Percentiles rank a stretch among this genome's conserved stretches.
phyloP scores from a whole-genome alignment of 2,329 filamentous ascomycete species.

The Fusarium tupiense region DNA sequence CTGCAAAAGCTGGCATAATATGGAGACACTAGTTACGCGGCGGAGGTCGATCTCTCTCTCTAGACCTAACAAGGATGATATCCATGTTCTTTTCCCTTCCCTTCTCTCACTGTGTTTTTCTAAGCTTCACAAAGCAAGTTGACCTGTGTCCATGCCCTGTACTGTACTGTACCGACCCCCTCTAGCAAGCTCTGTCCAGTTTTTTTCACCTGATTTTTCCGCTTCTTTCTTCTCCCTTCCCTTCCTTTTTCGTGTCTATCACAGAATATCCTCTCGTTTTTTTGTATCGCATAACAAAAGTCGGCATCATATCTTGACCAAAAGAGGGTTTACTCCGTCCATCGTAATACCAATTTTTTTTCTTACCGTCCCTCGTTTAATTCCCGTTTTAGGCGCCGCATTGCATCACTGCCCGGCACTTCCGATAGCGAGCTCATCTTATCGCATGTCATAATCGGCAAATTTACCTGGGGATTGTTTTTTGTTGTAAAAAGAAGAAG shows the following conservation, averaged over 20 bases:
- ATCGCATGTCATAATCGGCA: constrained; percentile 20
- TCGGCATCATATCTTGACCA: neutral
- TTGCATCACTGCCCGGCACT: constrained; percentile 30
- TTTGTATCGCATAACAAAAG: neutral
- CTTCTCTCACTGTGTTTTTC: constrained; percentile 2
- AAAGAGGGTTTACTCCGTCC: constrained; percentile 10
- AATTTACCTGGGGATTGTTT: neutral
- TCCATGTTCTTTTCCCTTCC: constrained; percentile 1
- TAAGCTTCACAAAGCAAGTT: neutral
- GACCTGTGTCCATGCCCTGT: neutral
- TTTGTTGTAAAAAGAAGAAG: neutral
- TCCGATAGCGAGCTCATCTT: constrained; percentile 14
- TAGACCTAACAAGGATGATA: constrained; percentile 13
- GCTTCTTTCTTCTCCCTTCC: neutral
- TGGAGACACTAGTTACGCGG: constrained; percentile 31
- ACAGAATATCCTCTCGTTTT: constrained; percentile 29
- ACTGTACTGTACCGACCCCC: neutral
- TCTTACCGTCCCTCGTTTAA: constrained; percentile 23
- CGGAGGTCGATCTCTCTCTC: constrained; percentile 19
- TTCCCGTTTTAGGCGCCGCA: constrained; percentile 12
- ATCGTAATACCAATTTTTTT: neutral
- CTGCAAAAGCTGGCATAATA: neutral
- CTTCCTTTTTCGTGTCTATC: neutral
- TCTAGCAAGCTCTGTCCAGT: neutral
- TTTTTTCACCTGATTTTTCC: constrained; percentile 6